phyloP scores from a whole-genome alignment of 495 filamentous ascomycete species.

The Astrothelium subdiscretum region DNA sequence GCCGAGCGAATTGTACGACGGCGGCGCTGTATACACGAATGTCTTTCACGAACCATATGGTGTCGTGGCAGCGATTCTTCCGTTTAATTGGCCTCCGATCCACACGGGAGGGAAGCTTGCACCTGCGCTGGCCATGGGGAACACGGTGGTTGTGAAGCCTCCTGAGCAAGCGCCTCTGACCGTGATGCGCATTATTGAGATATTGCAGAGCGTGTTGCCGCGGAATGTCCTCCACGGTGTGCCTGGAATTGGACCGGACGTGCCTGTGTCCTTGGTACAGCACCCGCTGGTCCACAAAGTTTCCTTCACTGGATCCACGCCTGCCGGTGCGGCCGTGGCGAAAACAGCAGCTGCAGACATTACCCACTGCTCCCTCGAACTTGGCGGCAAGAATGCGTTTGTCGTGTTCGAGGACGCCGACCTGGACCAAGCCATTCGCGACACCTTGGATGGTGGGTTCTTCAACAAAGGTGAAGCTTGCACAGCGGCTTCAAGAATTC shows the following conservation, averaged over 20 bases:
- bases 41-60: constrained; percentile 11
- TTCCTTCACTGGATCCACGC: constrained; percentile 7
- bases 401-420: constrained; percentile 13
- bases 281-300: constrained; percentile 7
- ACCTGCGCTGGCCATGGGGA: constrained; percentile 8
- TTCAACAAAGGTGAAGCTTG: constrained; percentile 7
- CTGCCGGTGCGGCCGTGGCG: constrained; percentile 2
- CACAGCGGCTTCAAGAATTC: constrained; percentile 2
- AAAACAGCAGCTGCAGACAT: constrained; percentile 1
- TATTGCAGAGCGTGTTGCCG: constrained; percentile 8
- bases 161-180: constrained; percentile 11
- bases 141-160: constrained; percentile 10
- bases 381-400: constrained; percentile 10
- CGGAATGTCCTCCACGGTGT: constrained; percentile 8
- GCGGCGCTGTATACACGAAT: constrained; percentile 9
- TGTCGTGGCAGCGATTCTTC: background rate
- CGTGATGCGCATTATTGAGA: constrained; percentile 1
- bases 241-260: constrained; percentile 1
- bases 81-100: constrained; percentile 10
- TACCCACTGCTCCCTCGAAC: constrained; percentile 5
- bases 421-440: constrained; percentile 5
- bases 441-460: constrained; percentile 2
- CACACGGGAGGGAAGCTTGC: constrained; percentile 8
- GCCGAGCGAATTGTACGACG: constrained; percentile 15
- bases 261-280: background rate